Conservation (phyloP, 2,329 filamentous ascomycete species). For the Coleophoma crateriformis region DNA sequence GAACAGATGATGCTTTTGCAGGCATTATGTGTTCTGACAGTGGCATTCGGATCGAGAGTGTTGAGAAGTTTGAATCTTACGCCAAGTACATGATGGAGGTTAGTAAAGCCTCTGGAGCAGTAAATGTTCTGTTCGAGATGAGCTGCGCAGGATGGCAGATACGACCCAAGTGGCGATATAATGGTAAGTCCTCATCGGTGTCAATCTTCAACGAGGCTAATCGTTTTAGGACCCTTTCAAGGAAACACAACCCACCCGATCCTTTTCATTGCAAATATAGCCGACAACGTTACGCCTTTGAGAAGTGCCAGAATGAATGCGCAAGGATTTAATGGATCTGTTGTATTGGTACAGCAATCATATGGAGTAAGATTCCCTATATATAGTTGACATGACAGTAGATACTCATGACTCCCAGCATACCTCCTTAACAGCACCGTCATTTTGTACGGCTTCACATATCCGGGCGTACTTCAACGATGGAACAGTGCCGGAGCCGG, state of each 20-base stretch:
- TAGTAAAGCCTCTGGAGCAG: slow-evolving; percentile 37
- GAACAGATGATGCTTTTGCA: slow-evolving; percentile 14
- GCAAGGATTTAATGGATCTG: slow-evolving; percentile 35
- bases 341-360: slow-evolving; percentile 41
- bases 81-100: slow-evolving; percentile 18
- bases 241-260: slow-evolving; percentile 28
- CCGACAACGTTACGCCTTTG: slow-evolving; percentile 30
- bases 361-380: slow-evolving; percentile 37
- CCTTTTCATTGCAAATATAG: slow-evolving; percentile 30
- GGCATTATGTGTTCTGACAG: slow-evolving; percentile 25
- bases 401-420: background rate
- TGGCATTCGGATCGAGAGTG: slow-evolving; percentile 8
- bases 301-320: slow-evolving; percentile 26
- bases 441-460: slow-evolving; percentile 1
- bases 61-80: slow-evolving; percentile 20
- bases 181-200: slow-evolving; percentile 7
- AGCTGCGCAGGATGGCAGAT: slow-evolving; percentile 27
- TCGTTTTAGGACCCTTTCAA: slow-evolving; percentile 22
- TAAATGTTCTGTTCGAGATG: slow-evolving; percentile 32
- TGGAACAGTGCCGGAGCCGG: background rate
- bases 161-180: slow-evolving; percentile 24
- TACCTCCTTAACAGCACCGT: slow-evolving; percentile 2
- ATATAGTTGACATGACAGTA: background rate
- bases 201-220: background rate
- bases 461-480: slow-evolving; percentile 1